A percentile compares a stretch with the other conserved stretches of the same genome.
These are phyloP conservation scores for Buxus sempervirens DNA, from an alignment of 164 flowering plant genomes.

Conservation along the genomic window DNA sequence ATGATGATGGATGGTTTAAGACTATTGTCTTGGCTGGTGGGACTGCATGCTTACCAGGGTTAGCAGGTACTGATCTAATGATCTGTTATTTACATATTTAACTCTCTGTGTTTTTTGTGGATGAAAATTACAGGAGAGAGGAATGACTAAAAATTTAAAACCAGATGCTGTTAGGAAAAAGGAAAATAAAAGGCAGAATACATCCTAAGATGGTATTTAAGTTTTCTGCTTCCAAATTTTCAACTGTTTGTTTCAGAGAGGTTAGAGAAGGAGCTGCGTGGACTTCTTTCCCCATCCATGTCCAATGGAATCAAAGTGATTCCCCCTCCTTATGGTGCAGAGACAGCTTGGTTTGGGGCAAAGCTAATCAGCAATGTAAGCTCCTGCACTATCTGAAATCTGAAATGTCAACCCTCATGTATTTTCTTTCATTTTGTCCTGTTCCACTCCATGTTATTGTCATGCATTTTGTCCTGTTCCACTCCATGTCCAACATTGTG, in stretches of 20 bases:
- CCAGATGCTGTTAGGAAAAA: background rate
- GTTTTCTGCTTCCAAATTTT: constrained; percentile 2
- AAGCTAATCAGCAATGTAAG: constrained; percentile 84
- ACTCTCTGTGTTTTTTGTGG: background rate
- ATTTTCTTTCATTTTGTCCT: too few relatives aligned
- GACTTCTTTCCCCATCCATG: constrained; percentile 40
- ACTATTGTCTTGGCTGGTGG: constrained; percentile 91
- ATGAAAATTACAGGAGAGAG: background rate
- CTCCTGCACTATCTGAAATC: constrained; percentile 6
- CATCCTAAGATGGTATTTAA: background rate
- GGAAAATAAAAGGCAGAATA: background rate
- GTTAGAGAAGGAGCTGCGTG: constrained; percentile 71
- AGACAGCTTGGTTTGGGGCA: constrained; percentile 91
- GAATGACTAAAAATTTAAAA: background rate
- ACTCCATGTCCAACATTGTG: too few relatives aligned
- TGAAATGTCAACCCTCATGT: background rate
- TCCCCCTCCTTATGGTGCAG: constrained; percentile 78
- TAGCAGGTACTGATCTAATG: constrained; percentile 53
- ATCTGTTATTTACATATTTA: background rate
- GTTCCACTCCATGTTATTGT: too few relatives aligned
- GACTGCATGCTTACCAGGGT: constrained; percentile 82
- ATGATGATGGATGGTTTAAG: constrained; percentile 82
- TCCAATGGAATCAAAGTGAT: constrained; percentile 64
- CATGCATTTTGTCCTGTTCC: too few relatives aligned
- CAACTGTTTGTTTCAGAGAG: constrained; percentile 50